Evolutionary conservation across 108 stramenopile genomes (phyloP).

Genomic region (Chaetoceros muelleri): DNA sequence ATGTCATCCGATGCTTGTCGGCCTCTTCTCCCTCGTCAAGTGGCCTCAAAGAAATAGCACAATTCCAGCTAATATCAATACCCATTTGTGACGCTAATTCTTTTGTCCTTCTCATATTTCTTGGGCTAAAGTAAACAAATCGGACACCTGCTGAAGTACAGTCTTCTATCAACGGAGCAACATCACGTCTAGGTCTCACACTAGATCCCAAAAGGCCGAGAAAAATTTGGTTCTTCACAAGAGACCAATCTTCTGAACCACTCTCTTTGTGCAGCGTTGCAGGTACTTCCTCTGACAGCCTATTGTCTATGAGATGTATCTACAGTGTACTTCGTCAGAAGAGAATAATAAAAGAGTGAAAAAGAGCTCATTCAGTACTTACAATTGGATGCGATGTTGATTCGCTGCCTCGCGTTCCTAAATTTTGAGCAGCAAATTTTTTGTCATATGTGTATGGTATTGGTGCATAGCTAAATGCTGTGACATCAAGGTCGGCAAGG

Average conservation of each 20-base stretch:
- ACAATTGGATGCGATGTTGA: too few relatives aligned
- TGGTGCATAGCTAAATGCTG: slow-evolving; percentile 89
- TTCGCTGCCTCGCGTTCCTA: slow-evolving; percentile 7
- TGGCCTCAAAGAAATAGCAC: slow-evolving; percentile 81
- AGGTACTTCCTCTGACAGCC: slow-evolving; percentile 12
- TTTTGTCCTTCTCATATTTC: slow-evolving; percentile 97
- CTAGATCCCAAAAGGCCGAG: slow-evolving; percentile 87
- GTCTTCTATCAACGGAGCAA: slow-evolving; percentile 67
- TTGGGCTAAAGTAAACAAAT: slow-evolving; percentile 93
- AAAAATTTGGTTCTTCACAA: slow-evolving; percentile 85
- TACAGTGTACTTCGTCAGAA: too few relatives aligned
- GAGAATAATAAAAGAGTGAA: too few relatives aligned
- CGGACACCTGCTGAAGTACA: slow-evolving; percentile 86
- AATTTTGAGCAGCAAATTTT: slow-evolving; percentile 11
- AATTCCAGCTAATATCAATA: slow-evolving; percentile 94
- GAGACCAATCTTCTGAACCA: slow-evolving; percentile 39
- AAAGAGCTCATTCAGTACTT: too few relatives aligned
- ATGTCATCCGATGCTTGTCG: slow-evolving; percentile 86
- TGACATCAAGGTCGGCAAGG: slow-evolving; percentile 82
- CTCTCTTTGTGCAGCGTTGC: slow-evolving; percentile 23
- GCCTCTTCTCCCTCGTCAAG: slow-evolving; percentile 59
- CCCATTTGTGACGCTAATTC: slow-evolving; percentile 90
- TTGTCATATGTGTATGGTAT: slow-evolving; percentile 76
- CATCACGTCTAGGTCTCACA: slow-evolving; percentile 84
- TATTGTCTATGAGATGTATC: slow-evolving; percentile 52